phyloP scores from a whole-genome alignment of 257 asterid genomes.

The Thymus mandschuricus region DNA sequence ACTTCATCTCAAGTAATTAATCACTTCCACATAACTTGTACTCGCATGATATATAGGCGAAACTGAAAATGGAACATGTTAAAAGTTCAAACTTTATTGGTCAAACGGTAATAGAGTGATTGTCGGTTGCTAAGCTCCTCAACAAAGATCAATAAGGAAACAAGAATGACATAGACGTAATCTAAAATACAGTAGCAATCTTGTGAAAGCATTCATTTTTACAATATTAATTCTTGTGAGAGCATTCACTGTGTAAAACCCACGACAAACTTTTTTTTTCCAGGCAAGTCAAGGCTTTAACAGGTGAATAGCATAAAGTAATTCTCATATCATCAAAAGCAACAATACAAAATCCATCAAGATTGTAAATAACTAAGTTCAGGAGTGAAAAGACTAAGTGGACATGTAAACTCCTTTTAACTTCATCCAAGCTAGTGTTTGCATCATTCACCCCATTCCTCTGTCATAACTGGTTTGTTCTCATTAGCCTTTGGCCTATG shows the following conservation, averaged over 20 bases:
- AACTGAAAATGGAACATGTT: neutral
- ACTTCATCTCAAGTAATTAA: too few relatives aligned
- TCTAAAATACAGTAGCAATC: too few relatives aligned
- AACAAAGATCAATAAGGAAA: neutral
- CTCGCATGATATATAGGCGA: neutral
- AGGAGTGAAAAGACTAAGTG: conserved; percentile 7
- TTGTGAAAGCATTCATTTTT: neutral
- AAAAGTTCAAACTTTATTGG: neutral
- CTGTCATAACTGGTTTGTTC: conserved; percentile 94
- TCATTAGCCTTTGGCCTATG: conserved; percentile 92
- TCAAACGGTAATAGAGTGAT: neutral
- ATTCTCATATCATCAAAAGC: conserved; percentile 26
- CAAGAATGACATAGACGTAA: too few relatives aligned
- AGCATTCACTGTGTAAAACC: conserved; percentile 28
- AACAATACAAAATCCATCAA: conserved; percentile 28
- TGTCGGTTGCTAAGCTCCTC: neutral
- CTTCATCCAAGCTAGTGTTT: conserved; percentile 21
- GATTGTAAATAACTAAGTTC: neutral
- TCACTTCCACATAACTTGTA: neutral
- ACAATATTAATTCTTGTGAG: conserved; percentile 27
- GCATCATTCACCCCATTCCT: conserved; percentile 39
- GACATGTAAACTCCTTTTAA: conserved; percentile 14
- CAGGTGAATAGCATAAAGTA: conserved; percentile 37
- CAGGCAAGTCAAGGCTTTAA: conserved; percentile 27
- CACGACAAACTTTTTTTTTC: conserved; percentile 17